Conservation (phyloP, 2,329 filamentous ascomycete genomes). For the Pseudogymnoascus sp. region DNA sequence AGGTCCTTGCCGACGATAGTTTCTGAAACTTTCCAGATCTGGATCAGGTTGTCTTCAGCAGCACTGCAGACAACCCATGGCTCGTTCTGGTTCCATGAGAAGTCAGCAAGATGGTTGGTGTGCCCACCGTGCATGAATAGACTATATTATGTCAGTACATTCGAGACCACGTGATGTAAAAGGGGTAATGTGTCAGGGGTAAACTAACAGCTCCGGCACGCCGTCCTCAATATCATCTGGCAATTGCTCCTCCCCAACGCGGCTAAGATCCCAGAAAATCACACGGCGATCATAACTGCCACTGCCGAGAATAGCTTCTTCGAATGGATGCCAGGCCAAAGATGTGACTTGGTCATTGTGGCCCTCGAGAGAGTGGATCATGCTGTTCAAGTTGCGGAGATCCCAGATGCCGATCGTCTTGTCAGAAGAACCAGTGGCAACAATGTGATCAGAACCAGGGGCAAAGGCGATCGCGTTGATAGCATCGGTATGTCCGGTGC, state of each 20-base stretch:
- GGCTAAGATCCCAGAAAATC: slow-evolving; percentile 92
- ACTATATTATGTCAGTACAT: slow-evolving; percentile 33
- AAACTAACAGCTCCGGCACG: slow-evolving; percentile 77
- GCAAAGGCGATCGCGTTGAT: slow-evolving; percentile 97
- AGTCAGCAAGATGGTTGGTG: slow-evolving; percentile 93
- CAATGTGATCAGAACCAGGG: slow-evolving; percentile 76
- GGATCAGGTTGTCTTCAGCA: slow-evolving; percentile 92
- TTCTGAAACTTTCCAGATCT: slow-evolving; percentile 85
- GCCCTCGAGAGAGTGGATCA: slow-evolving; percentile 81
- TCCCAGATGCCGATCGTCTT: slow-evolving; percentile 96
- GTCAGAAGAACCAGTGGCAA: slow-evolving; percentile 90
- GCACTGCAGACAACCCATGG: slow-evolving; percentile 95
- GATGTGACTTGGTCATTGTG: slow-evolving; percentile 88
- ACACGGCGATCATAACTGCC: slow-evolving; percentile 88
- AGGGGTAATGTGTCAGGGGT: background rate
- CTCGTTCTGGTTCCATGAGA: slow-evolving; percentile 95
- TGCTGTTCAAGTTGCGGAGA: slow-evolving; percentile 79
- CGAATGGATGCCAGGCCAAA: slow-evolving; percentile 87
- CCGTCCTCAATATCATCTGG: slow-evolving; percentile 94
- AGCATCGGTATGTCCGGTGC: slow-evolving; percentile 76
- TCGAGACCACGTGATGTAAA: slow-evolving; percentile 8
- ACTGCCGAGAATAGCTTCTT: slow-evolving; percentile 80
- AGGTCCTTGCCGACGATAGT: slow-evolving; percentile 72
- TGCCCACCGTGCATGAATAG: slow-evolving; percentile 99
- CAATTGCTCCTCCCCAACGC: slow-evolving; percentile 86